A percentile compares a stretch with the other conserved stretches of the same genome.
phyloP scores from a whole-genome alignment of 202 grass and related monocot species.

The Cymbopogon flexuosus region DNA sequence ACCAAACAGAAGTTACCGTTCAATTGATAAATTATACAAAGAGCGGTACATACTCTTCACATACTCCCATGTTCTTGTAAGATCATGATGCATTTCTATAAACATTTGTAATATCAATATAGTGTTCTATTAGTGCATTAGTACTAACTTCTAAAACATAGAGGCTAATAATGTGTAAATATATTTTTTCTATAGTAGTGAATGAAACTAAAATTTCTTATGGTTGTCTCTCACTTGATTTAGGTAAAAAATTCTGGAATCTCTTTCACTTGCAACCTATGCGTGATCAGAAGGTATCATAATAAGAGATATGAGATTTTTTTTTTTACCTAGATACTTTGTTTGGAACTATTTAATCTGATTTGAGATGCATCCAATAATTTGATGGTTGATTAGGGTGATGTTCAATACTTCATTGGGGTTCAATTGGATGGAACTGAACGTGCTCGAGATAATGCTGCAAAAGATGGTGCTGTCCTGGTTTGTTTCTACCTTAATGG shows the following conservation, averaged over 20 bases:
- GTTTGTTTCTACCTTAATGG: conserved; percentile 41
- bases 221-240: conserved; percentile 22
- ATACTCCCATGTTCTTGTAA: conserved; percentile 5
- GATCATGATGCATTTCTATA: neutral
- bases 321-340: neutral
- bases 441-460: conserved; percentile 56
- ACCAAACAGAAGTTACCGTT: conserved; percentile 79
- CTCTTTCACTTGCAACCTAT: conserved; percentile 97
- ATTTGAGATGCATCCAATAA: conserved; percentile 29
- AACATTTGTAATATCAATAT: neutral
- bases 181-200: neutral
- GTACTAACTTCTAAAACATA: neutral
- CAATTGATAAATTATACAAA: conserved; percentile 98
- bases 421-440: conserved; percentile 94
- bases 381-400: conserved; percentile 54
- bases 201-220: conserved; percentile 28
- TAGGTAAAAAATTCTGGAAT: conserved; percentile 93
- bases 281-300: conserved; percentile 89
- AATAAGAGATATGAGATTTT: neutral
- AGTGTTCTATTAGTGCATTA: neutral
- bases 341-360: conserved; percentile 21
- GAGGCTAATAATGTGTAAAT: neutral
- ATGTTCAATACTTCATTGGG: conserved; percentile 98
- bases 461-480: conserved; percentile 60
- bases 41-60: conserved; percentile 50